phyloP scores from a whole-genome alignment of 2,329 filamentous ascomycete genomes.

The Stachybotrys echinatus region DNA sequence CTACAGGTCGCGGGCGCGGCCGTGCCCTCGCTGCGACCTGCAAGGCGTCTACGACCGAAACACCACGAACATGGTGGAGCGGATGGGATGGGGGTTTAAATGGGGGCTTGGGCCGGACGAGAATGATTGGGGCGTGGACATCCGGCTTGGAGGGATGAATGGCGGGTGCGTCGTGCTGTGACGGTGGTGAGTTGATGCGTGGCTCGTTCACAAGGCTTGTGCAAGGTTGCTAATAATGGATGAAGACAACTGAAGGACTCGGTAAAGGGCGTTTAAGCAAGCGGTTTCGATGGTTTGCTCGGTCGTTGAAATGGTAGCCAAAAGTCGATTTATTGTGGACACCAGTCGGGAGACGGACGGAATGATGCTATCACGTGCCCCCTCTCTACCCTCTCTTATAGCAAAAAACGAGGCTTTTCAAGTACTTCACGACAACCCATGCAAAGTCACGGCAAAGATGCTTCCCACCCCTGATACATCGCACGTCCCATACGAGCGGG shows the following conservation, averaged over 20 bases:
- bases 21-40: conserved; percentile 37
- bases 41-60: conserved; percentile 41
- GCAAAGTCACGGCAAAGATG: conserved; percentile 46
- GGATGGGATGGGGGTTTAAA: conserved; percentile 37
- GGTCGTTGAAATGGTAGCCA: background rate
- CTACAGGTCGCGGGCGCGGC: conserved; percentile 27
- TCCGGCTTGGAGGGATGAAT: conserved; percentile 16
- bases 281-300: background rate
- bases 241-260: background rate
- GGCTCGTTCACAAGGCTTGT: too few relatives aligned
- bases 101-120: conserved; percentile 40
- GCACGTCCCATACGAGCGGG: conserved; percentile 80
- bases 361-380: conserved; percentile 9
- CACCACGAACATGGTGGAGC: conserved; percentile 37
- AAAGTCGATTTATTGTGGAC: background rate
- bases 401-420: background rate
- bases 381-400: background rate
- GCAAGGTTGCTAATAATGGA: conserved; percentile 1
- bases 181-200: conserved; percentile 8
- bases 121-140: conserved; percentile 29
- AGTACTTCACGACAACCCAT: conserved; percentile 3
- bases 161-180: conserved; percentile 23
- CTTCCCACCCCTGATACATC: conserved; percentile 90
- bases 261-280: background rate
- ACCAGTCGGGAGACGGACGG: background rate